Conservation (phyloP, 2,329 filamentous ascomycete species). For the Colletotrichum agaves region DNA sequence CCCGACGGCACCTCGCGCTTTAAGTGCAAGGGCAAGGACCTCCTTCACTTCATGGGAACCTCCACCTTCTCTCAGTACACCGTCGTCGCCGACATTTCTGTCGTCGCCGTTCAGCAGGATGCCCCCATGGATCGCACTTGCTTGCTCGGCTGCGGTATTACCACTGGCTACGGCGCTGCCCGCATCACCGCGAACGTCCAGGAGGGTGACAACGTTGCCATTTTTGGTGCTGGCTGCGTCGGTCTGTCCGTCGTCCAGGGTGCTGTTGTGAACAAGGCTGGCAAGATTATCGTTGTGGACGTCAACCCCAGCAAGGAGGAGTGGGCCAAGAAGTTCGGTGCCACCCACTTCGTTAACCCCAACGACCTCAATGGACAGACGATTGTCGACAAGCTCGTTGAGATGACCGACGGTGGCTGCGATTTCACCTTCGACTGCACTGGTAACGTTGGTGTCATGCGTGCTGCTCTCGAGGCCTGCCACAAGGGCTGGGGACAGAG, state of each 20-base stretch:
- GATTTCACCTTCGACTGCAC: constrained; percentile 99
- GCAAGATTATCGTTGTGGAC: constrained; percentile 77
- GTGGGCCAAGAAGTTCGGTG: constrained; percentile 94
- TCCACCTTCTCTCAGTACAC: constrained; percentile 99
- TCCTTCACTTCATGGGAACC: constrained; percentile 99
- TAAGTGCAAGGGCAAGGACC: constrained; percentile 92
- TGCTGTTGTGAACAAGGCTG: constrained; percentile 83
- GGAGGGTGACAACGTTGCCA: constrained; percentile 86
- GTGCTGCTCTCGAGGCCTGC: constrained; percentile 93
- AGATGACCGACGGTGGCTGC: constrained; percentile 97
- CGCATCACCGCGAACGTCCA: constrained; percentile 93
- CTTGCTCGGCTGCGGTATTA: constrained; percentile 97
- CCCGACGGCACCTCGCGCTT: constrained; percentile 96
- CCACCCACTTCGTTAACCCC: constrained; percentile 97
- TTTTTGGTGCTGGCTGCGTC: constrained; percentile 97
- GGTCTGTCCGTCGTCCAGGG: constrained; percentile 96
- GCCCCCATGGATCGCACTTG: constrained; percentile 97
- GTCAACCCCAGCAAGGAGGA: constrained; percentile 91
- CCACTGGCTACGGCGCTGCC: constrained; percentile 96
- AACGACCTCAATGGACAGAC: constrained; percentile 80
- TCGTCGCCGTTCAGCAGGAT: constrained; percentile 89
- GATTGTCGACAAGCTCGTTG: constrained; percentile 91
- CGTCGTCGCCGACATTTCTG: constrained; percentile 97
- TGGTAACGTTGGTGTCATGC: constrained; percentile 95
- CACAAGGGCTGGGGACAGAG: constrained; percentile 99